Conservation (phyloP, 371 early-diverging fungal genomes). For the Dinochytrium kinnereticum region DNA sequence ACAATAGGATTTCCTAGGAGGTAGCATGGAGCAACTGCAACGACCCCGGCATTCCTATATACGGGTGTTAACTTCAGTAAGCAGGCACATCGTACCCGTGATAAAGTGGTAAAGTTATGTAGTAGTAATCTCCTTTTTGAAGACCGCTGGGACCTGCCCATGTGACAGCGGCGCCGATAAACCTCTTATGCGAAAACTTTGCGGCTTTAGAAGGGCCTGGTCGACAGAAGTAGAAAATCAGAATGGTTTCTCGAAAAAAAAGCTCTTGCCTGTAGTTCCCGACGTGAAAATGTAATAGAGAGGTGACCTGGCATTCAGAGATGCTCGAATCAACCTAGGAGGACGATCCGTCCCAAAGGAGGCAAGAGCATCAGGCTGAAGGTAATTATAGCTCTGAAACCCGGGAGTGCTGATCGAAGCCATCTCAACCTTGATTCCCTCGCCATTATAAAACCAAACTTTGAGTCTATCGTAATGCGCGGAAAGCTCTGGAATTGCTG, state of each 20-base stretch:
- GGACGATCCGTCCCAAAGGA: neutral
- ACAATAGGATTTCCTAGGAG: constrained; percentile 33
- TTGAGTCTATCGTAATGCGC: neutral
- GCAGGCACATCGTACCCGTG: constrained; percentile 26
- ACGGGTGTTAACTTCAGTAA: neutral
- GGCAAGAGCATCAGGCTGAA: constrained; percentile 11
- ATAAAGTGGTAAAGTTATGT: constrained; percentile 38
- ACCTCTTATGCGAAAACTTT: constrained; percentile 39
- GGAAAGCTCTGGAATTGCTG: neutral
- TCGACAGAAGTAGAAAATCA: neutral
- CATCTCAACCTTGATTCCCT: constrained; percentile 12
- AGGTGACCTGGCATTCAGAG: constrained; percentile 18
- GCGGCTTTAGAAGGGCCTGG: constrained; percentile 44
- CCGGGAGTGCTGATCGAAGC: neutral
- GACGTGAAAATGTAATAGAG: constrained; percentile 39
- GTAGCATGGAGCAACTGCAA: constrained; percentile 36
- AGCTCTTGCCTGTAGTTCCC: constrained; percentile 24
- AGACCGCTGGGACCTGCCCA: constrained; percentile 33
- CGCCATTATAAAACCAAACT: constrained; percentile 24
- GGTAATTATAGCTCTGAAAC: neutral
- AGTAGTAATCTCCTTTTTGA: constrained; percentile 29
- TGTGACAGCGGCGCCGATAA: constrained; percentile 35
- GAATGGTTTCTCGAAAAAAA: neutral
- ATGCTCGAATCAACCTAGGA: neutral
- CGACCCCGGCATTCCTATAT: constrained; percentile 35